Conservation (phyloP, 192 early-diverging fungal genomes). For the Rhizoclosmatium globosum region DNA sequence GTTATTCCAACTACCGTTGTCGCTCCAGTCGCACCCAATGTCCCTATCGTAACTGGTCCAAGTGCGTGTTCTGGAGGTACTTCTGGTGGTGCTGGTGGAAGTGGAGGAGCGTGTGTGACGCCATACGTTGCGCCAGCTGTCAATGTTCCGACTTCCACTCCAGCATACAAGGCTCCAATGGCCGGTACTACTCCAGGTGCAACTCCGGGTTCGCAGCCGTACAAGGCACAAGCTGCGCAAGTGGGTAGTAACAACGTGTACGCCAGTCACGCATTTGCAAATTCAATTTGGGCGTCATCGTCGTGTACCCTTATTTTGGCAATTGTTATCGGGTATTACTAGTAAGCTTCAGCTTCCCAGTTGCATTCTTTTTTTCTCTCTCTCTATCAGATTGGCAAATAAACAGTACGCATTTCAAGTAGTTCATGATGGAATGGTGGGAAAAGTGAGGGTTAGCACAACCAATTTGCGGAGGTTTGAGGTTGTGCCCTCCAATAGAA, state of each 20-base stretch:
- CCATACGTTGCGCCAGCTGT: too few species aligned
- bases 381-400: not conserved
- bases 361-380: not conserved
- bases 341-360: not conserved
- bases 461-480: not conserved
- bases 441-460: not conserved
- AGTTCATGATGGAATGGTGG: too few species aligned
- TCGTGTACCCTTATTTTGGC: not conserved
- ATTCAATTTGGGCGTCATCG: not conserved
- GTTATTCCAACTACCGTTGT: not conserved
- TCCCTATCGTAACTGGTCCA: not conserved
- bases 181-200: not conserved
- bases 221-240: not conserved
- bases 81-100: not conserved
- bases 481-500: not conserved
- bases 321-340: not conserved
- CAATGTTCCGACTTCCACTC: not conserved
- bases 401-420: not conserved
- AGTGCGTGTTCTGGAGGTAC: not conserved
- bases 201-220: not conserved
- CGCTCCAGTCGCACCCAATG: not conserved
- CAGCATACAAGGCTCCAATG: not conserved
- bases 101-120: not conserved
- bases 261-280: not conserved
- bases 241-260: not conserved